Base-by-base conservation (phyloP, 805 yeast species). In the Lachancea quebecensis region DNA sequence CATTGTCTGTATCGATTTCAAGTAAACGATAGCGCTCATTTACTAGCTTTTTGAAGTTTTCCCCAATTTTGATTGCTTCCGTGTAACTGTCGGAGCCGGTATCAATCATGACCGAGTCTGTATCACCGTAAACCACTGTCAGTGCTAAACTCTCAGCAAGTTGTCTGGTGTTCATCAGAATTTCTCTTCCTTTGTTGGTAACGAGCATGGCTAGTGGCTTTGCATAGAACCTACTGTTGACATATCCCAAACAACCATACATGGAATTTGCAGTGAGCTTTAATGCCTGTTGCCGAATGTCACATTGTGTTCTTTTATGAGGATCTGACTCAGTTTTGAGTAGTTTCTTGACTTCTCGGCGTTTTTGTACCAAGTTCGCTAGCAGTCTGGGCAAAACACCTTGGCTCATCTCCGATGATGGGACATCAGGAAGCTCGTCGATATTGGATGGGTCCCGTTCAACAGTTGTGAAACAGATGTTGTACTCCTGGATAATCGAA, bases 61-160 rank as follows among this genome's bases (percentile, higher is more conserved):
- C 82, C 28, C 98, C 99, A 50, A 89, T 82, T 55, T 74, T 74
- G 37, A 86, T 64, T 0, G 98, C 96, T 38, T 86, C 95, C 21
- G 68, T 64, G 62, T 75, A 84, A 29, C 68, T 73, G 45, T 74
- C 77, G 38, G 79, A 81, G 27, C 89, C 89, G 2, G 98, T 88
- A 64, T 91, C 95, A 62, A 93, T 88, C 99, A 93, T 93, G 43
- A 93, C 97, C 31, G 99, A 93, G 71, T 93, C 99, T 0, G 99
- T 93, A 69, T 93, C 99, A 73, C 99, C 99, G 60, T 93, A 93
- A 11, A 93, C 87, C 40, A 95, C 98, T 45, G 87, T 72, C 48
- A 93, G 72, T 0, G 84, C 84, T 56, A 85, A 72, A 45, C 82
- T 75, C 63, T 91, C 98, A 0, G 98, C 99, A 49, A 93, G 71